A percentile compares a stretch with the other conserved stretches of the same genome.
phyloP scores from a whole-genome alignment of 2,329 filamentous ascomycete genomes.

The Penicillium decumbens region DNA sequence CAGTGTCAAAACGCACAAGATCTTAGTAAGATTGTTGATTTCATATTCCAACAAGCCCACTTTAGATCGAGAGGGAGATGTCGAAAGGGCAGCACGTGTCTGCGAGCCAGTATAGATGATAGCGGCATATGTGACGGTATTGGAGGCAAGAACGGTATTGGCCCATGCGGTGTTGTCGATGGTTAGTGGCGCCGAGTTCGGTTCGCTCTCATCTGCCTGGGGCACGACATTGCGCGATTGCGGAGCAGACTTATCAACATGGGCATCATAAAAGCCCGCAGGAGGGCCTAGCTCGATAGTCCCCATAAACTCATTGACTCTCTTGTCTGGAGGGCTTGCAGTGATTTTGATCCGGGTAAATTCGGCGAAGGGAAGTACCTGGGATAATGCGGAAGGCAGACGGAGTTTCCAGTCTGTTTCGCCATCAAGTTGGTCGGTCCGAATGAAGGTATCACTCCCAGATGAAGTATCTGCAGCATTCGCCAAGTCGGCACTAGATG shows the following conservation, averaged over 20 bases:
- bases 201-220: constrained; percentile 17
- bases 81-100: constrained; percentile 89
- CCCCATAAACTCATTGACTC: constrained; percentile 93
- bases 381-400: constrained; percentile 78
- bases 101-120: constrained; percentile 94
- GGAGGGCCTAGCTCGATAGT: constrained; percentile 69
- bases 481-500: constrained; percentile 7
- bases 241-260: constrained; percentile 30
- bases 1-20: constrained; percentile 82
- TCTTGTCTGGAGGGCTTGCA: constrained; percentile 85
- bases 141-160: constrained; percentile 93
- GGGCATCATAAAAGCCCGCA: constrained; percentile 44
- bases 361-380: constrained; percentile 68
- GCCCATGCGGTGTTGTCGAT: constrained; percentile 99
- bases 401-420: constrained; percentile 99
- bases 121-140: constrained; percentile 79
- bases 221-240: constrained; percentile 18
- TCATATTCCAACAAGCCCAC: constrained; percentile 90
- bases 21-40: constrained; percentile 96
- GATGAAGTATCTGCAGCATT: constrained; percentile 28
- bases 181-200: constrained; percentile 66
- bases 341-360: constrained; percentile 64
- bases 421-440: constrained; percentile 93
- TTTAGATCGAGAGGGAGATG: constrained; percentile 85
- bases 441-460: constrained; percentile 84